Conservation (phyloP, 192 early-diverging fungal genomes). For the Linderina pennispora region DNA sequence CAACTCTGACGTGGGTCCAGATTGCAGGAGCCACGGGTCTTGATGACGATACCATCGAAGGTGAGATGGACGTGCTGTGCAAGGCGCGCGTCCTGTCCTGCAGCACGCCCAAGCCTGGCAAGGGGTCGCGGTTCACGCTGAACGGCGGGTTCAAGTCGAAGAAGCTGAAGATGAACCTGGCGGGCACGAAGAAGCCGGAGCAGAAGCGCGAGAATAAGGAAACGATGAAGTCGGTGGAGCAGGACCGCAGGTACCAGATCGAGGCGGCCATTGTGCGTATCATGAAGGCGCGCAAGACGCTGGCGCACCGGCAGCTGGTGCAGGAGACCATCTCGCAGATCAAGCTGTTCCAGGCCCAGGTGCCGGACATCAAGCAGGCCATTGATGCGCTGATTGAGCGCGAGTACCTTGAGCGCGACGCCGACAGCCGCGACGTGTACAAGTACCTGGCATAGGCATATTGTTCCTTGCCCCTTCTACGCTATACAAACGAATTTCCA, state of each 20-base stretch:
- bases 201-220: conserved; percentile 87
- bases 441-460: conserved; percentile 67
- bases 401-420: conserved; percentile 87
- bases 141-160: conserved; percentile 84
- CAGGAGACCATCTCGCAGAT: conserved; percentile 87
- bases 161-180: conserved; percentile 84
- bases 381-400: conserved; percentile 92
- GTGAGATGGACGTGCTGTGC: conserved; percentile 68
- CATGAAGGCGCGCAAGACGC: conserved; percentile 95
- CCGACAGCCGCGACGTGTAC: conserved; percentile 76
- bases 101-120: conserved; percentile 8
- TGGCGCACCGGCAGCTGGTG: conserved; percentile 80
- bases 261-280: conserved; percentile 99
- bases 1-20: conserved; percentile 61
- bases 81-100: conserved; percentile 73
- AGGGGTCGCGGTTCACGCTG: conserved; percentile 55
- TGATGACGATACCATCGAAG: conserved; percentile 55
- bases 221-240: conserved; percentile 86
- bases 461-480: no score
- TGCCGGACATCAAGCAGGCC: conserved; percentile 91
- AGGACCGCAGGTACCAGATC: conserved; percentile 88
- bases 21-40: conserved; percentile 70
- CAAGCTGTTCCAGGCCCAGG: conserved; percentile 82
- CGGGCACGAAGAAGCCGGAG: conserved; percentile 78
- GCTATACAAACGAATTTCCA: neutral